Conservation (phyloP, 2,329 filamentous ascomycete species). For the Amesomyces nigricolor region DNA sequence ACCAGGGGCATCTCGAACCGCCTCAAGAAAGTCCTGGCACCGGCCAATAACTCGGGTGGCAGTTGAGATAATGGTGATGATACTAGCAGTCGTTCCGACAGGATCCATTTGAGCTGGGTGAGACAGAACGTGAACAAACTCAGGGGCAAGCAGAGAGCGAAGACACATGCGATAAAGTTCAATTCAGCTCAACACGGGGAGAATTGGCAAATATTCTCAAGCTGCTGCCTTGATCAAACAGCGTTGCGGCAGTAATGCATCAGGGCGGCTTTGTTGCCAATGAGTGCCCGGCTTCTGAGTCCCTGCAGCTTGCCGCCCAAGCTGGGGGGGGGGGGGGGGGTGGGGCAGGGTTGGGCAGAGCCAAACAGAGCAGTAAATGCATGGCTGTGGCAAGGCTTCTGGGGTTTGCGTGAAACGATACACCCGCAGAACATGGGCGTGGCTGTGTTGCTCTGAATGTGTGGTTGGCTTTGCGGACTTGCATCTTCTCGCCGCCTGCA, state of each 20-base stretch:
- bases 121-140: too few relatives aligned
- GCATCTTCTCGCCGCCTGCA: background rate
- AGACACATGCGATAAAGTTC: too few relatives aligned
- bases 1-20: constrained; percentile 6
- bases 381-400: too few relatives aligned
- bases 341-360: background rate
- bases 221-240: background rate
- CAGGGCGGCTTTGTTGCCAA: constrained; percentile 4
- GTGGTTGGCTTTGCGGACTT: background rate
- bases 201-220: background rate
- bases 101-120: constrained; percentile 10
- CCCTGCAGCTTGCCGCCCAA: constrained; percentile 3
- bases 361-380: background rate
- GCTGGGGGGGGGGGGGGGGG: background rate
- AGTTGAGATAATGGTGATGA: constrained; percentile 16
- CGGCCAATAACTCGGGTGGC: constrained; percentile 11
- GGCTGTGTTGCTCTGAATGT: background rate
- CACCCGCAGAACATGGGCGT: too few relatives aligned
- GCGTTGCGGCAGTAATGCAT: background rate
- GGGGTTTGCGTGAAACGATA: too few relatives aligned
- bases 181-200: background rate
- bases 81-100: constrained; percentile 11
- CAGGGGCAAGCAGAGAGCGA: too few relatives aligned
- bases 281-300: background rate
- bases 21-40: constrained; percentile 19